These are phyloP conservation scores for Manihot esculenta DNA, from an alignment of 441 rosid species.

Conservation along the genomic window DNA sequence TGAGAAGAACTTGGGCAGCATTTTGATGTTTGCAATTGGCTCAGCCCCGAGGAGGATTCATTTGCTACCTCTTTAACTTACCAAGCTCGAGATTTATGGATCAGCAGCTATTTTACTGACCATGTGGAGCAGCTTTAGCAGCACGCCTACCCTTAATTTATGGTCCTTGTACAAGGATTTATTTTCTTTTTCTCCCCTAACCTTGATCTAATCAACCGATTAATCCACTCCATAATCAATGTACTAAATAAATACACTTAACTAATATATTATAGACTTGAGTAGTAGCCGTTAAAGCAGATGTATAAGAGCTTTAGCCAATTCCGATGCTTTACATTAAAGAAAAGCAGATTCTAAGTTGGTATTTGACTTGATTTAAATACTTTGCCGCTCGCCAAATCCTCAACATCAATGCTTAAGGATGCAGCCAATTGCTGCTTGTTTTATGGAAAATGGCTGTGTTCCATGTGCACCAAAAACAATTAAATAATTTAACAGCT, in stretches of 20 bases:
- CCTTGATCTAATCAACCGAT: background rate
- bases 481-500: background rate
- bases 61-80: background rate
- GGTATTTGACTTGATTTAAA: background rate
- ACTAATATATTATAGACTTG: background rate
- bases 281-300: background rate
- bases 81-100: background rate
- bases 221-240: background rate
- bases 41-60: background rate
- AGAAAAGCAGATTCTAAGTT: background rate
- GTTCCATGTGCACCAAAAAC: background rate
- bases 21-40: no score
- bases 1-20: no score
- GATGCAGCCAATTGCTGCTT: conserved; percentile 16
- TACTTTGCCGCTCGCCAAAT: no score
- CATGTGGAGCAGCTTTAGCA: background rate
- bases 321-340: background rate
- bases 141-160: background rate
- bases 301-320: background rate
- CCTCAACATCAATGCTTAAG: background rate
- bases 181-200: no score
- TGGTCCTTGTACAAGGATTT: no score
- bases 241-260: no score
- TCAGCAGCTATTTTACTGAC: background rate
- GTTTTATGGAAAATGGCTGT: conserved; percentile 2